Percentiles rank a stretch among this genome's conserved stretches.
Conservation (phyloP, 768 basidiomycete genomes). For the Leccinum disarticulatum region DNA sequence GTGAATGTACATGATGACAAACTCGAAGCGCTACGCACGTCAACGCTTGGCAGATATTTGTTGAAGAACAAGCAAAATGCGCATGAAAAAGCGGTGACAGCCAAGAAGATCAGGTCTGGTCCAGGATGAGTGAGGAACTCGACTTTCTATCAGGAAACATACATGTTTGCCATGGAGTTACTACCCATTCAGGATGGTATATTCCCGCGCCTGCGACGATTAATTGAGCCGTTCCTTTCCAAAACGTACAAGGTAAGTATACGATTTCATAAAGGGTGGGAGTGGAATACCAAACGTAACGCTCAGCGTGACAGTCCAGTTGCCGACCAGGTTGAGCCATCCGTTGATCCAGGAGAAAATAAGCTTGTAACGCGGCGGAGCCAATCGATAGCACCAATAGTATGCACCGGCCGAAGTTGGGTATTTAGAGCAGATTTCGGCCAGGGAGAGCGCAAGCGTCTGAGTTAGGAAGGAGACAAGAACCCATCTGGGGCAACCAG, state of each 20-base stretch:
- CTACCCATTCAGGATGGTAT: slow-evolving; percentile 57
- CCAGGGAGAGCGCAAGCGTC: slow-evolving; percentile 52
- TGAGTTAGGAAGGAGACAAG: slow-evolving; percentile 49
- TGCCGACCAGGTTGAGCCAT: slow-evolving; percentile 67
- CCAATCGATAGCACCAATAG: slow-evolving; percentile 66
- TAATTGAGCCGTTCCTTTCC: slow-evolving; percentile 56
- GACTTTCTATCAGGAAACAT: slow-evolving; percentile 8
- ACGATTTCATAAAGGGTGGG: neutral
- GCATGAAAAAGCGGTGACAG: slow-evolving; percentile 46
- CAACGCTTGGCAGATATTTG: slow-evolving; percentile 46
- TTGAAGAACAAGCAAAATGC: slow-evolving; percentile 59
- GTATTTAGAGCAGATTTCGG: slow-evolving; percentile 59
- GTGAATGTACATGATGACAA: neutral
- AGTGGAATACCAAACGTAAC: slow-evolving; percentile 52
- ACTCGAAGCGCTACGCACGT: slow-evolving; percentile 35
- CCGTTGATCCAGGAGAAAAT: slow-evolving; percentile 65
- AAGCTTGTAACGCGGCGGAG: slow-evolving; percentile 49
- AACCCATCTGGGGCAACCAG: slow-evolving; percentile 41
- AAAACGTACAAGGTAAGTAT: neutral
- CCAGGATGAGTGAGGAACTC: slow-evolving; percentile 1
- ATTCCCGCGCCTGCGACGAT: slow-evolving; percentile 59
- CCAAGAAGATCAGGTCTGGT: slow-evolving; percentile 57
- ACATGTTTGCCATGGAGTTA: slow-evolving; percentile 63
- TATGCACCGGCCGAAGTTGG: slow-evolving; percentile 63
- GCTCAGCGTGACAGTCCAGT: slow-evolving; percentile 67